Evolutionary conservation across 257 asterid genomes (phyloP).

Genomic region (Nicotiana obtusifolia): DNA sequence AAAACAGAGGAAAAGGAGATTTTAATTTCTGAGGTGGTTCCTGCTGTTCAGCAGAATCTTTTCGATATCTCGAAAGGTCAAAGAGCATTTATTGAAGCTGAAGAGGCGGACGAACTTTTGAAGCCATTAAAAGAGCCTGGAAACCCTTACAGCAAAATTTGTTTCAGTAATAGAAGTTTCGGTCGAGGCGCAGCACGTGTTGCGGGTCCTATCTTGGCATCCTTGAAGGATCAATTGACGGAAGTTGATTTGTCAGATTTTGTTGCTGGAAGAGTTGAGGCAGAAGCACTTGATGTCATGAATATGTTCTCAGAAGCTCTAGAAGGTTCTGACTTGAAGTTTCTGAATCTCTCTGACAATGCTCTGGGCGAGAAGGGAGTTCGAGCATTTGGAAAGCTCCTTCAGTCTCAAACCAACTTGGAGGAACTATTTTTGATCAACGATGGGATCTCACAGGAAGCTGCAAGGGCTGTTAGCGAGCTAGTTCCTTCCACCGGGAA

Average conservation of each 20-base stretch:
- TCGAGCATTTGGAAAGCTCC: slow-evolving; percentile 74
- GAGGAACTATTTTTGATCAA: slow-evolving; percentile 85
- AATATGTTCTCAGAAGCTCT: slow-evolving; percentile 78
- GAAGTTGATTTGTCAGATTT: slow-evolving; percentile 96
- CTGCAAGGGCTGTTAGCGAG: slow-evolving; percentile 85
- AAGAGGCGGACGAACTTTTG: slow-evolving; percentile 70
- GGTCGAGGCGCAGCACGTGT: slow-evolving; percentile 70
- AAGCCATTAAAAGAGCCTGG: slow-evolving; percentile 65
- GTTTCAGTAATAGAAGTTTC: slow-evolving; percentile 95
- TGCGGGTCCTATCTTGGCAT: slow-evolving; percentile 73
- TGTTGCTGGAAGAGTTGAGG: slow-evolving; percentile 94
- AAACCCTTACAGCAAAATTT: slow-evolving; percentile 62
- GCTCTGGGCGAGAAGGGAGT: slow-evolving; percentile 97
- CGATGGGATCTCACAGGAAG: slow-evolving; percentile 92
- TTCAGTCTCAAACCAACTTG: slow-evolving; percentile 62
- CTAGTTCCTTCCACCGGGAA: slow-evolving; percentile 68
- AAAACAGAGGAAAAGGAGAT: slow-evolving; percentile 30
- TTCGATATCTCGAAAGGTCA: slow-evolving; percentile 86
- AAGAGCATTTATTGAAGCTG: slow-evolving; percentile 77
- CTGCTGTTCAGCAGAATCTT: slow-evolving; percentile 28
- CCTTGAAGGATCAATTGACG: slow-evolving; percentile 68
- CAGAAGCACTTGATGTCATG: slow-evolving; percentile 94
- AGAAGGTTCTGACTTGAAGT: slow-evolving; percentile 72
- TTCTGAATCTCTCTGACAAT: slow-evolving; percentile 80
- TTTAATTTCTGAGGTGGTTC: slow-evolving; percentile 27